phyloP scores from a whole-genome alignment of 1,284 basidiomycete species.

The Veloboletus limbatus region DNA sequence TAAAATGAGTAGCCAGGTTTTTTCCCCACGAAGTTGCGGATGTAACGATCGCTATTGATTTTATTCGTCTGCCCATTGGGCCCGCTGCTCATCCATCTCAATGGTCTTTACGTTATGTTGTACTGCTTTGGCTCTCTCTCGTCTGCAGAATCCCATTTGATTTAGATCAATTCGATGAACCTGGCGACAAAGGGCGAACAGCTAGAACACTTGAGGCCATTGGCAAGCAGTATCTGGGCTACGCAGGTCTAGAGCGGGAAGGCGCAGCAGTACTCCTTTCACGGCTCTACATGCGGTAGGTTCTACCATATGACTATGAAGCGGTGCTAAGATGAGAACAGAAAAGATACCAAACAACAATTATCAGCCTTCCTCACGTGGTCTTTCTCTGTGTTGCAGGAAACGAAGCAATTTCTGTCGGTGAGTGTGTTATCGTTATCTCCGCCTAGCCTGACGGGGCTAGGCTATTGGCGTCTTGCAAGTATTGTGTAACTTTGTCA shows the following conservation, averaged over 20 bases:
- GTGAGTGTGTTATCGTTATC: slow-evolving; percentile 38
- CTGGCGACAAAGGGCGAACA: slow-evolving; percentile 45
- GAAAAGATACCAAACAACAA: slow-evolving; percentile 58
- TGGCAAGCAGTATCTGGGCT: slow-evolving; percentile 59
- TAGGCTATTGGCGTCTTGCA: slow-evolving; percentile 73
- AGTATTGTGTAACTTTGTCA: slow-evolving; percentile 71
- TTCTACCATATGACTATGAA: not conserved
- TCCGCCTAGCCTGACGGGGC: slow-evolving; percentile 5
- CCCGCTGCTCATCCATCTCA: slow-evolving; percentile 42
- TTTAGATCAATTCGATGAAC: slow-evolving; percentile 78
- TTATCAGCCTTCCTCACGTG: slow-evolving; percentile 53
- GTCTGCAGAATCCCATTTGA: slow-evolving; percentile 95
- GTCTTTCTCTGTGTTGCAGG: slow-evolving; percentile 38
- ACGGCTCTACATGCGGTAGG: slow-evolving; percentile 74
- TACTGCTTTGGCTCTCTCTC: slow-evolving; percentile 91
- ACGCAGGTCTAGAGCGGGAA: slow-evolving; percentile 80
- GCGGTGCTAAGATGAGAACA: slow-evolving; percentile 31
- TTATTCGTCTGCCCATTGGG: slow-evolving; percentile 54
- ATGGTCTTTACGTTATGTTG: slow-evolving; percentile 85
- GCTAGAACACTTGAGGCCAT: slow-evolving; percentile 55
- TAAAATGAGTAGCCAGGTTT: slow-evolving; percentile 63
- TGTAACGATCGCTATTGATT: slow-evolving; percentile 70
- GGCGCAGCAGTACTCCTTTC: slow-evolving; percentile 73
- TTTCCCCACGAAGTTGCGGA: slow-evolving; percentile 90
- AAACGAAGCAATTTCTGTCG: slow-evolving; percentile 46